These are phyloP conservation scores for Fraxinus platypoda DNA, from an alignment of 305 asterid genomes.

Conservation along the genomic window DNA sequence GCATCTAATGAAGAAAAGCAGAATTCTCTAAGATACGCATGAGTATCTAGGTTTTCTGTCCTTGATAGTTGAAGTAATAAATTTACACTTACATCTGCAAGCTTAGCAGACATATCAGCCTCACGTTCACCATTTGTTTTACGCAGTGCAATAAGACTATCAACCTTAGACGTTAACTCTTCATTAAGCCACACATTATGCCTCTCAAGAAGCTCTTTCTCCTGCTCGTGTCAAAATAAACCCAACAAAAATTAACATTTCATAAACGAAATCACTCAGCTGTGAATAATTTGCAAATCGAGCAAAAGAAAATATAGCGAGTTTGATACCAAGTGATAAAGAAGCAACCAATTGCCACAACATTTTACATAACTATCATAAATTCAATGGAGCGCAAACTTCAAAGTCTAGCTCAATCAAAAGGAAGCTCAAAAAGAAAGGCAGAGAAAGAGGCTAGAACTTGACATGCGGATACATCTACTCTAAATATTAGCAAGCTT, in stretches of 20 bases:
- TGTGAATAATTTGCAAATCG: constrained; percentile 2
- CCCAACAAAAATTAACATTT: constrained; percentile 2
- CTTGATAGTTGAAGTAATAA: neutral
- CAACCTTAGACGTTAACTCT: constrained; percentile 66
- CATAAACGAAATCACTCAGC: constrained; percentile 1
- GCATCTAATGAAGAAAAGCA: neutral
- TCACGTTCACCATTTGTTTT: constrained; percentile 67
- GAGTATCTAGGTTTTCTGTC: neutral
- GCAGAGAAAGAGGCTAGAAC: neutral
- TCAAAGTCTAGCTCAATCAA: neutral
- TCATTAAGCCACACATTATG: constrained; percentile 94
- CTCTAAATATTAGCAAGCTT: neutral
- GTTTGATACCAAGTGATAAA: constrained; percentile 7
- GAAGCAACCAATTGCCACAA: neutral
- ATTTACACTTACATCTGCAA: constrained; percentile 56
- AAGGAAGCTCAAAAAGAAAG: neutral
- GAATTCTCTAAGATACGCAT: neutral
- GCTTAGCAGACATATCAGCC: constrained; percentile 78
- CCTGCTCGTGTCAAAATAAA: constrained; percentile 51
- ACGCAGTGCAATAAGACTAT: constrained; percentile 63
- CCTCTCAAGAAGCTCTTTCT: constrained; percentile 91
- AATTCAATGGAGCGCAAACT: neutral
- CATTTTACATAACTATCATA: neutral
- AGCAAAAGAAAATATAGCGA: neutral
- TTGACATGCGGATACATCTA: neutral